Percentiles rank a stretch among this genome's conserved stretches.
Conservation (phyloP, 805 yeast genomes). For the Ogataea wickerhamii region DNA sequence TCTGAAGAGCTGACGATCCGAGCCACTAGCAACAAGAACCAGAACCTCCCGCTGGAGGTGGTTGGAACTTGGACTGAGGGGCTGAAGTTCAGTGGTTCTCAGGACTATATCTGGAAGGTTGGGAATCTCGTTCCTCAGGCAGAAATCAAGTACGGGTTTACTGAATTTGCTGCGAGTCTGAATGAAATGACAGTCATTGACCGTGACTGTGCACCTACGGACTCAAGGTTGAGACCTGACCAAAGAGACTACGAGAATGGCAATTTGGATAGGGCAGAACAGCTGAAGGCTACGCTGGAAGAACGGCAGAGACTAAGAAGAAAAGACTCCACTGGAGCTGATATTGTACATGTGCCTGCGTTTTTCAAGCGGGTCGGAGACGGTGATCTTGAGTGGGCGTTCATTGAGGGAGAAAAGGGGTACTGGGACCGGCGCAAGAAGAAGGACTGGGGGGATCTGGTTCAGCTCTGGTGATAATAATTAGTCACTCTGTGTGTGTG, state of each 20-base stretch:
- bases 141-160: slow-evolving; percentile 76
- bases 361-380: slow-evolving; percentile 54
- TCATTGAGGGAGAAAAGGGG: slow-evolving; percentile 52
- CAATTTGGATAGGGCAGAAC: slow-evolving; percentile 67
- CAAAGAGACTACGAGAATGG: slow-evolving; percentile 69
- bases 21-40: slow-evolving; percentile 37
- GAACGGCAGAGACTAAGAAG: slow-evolving; percentile 79
- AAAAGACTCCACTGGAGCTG: slow-evolving; percentile 46
- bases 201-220: slow-evolving; percentile 73
- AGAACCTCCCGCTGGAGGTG: slow-evolving; percentile 35
- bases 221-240: slow-evolving; percentile 89
- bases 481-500: too few relatives aligned
- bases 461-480: slow-evolving; percentile 60
- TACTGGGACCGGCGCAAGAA: slow-evolving; percentile 79
- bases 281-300: slow-evolving; percentile 63
- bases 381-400: slow-evolving; percentile 46
- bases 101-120: slow-evolving; percentile 61
- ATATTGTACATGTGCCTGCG: slow-evolving; percentile 48
- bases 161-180: slow-evolving; percentile 74
- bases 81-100: slow-evolving; percentile 42
- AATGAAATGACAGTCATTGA: slow-evolving; percentile 79
- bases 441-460: slow-evolving; percentile 56
- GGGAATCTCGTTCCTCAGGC: slow-evolving; percentile 59
- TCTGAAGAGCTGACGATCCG: slow-evolving; percentile 61
- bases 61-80: slow-evolving; percentile 84